Evolutionary conservation across 352 stramenopile species (phyloP), one percentile per base, ranked within the genome.

Genomic region (Pythium vanterpoolii): DNA sequence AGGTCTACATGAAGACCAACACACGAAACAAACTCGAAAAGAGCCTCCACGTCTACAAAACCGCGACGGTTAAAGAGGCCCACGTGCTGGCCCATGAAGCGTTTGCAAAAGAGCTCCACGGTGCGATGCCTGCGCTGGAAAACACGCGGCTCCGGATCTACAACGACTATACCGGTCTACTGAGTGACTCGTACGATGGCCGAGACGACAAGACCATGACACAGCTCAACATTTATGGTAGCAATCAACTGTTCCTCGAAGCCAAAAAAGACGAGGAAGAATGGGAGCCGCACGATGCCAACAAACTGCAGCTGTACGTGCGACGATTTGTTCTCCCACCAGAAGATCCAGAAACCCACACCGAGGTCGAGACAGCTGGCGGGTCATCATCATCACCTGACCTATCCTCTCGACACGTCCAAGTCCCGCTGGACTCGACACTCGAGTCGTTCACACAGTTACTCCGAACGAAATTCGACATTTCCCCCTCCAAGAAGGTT

Each of bases 1-100:
- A 89, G 46, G 86, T 93, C 51, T 91, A 83, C 62, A 83, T 89
- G 77, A 89, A 90, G 39, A 80, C 75, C n/a, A 73, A 55, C 30
- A 74, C 73, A 36, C 72, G 65, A 10, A 87, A 88, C 66, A 87
- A 77, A 45, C 52, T 90, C 21, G 78, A 90, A 49, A 90, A 90
- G 52, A 61, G 68, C 24, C 73, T 93, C 34, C 62, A 90, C 45
- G 50, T 93, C 9, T 93, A 91, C 78, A 88, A 87, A 62, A 87
- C 79, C 5, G 73, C 73, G 18, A 88, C 84, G 6, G 71, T 93
- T 33, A 60, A 62, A 7, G 76, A 90, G 43, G 78, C 77, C 6
- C 60, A 87, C 3, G 54, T 62, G 14, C 51, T 64, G 7, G 79
- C 72, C 4, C 74, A 71, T 23, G 73, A 83, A 38, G 76, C 76